Evolutionary conservation across 1,139 yeast species (phyloP).

Genomic region (Ashbya aceris): DNA sequence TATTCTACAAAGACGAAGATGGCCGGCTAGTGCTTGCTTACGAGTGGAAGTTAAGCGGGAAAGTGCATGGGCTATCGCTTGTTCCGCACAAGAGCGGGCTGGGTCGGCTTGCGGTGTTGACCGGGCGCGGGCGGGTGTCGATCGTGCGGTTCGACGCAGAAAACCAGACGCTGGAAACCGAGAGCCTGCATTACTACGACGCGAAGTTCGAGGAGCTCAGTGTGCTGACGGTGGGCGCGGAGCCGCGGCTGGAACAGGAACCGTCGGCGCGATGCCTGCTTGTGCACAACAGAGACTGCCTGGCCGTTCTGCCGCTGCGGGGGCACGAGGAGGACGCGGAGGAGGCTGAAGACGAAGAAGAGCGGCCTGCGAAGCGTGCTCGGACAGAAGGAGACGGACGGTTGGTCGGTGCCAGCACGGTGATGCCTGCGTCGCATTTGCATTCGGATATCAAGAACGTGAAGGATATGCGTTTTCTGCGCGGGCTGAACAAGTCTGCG

Average conservation of each 20-base stretch:
- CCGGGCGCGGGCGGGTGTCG: conserved; percentile 70
- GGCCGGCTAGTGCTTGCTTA: conserved; percentile 44
- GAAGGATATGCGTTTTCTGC: conserved; percentile 57
- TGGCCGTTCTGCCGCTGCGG: conserved; percentile 60
- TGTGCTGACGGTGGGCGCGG: conserved; percentile 35
- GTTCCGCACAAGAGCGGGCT: conserved; percentile 43
- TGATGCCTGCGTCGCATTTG: conserved; percentile 48
- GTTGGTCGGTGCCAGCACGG: conserved; percentile 25
- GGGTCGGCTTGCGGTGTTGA: conserved; percentile 59
- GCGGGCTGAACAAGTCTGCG: conserved; percentile 73
- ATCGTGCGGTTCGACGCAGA: conserved; percentile 61
- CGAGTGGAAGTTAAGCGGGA: conserved; percentile 68
- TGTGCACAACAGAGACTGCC: conserved; percentile 56
- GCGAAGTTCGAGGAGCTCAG: conserved; percentile 48
- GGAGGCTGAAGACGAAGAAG: conserved; percentile 21
- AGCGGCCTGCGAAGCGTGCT: conserved; percentile 27
- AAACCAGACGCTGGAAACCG: conserved; percentile 48
- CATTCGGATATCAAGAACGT: conserved; percentile 53
- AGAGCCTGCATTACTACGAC: conserved; percentile 83
- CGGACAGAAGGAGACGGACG: conserved; percentile 10
- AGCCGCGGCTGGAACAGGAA: conserved; percentile 52
- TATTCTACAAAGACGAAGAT: conserved; percentile 41
- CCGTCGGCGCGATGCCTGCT: conserved; percentile 57
- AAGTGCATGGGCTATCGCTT: conserved; percentile 48
- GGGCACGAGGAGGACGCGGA: conserved; percentile 14